Conservation (phyloP, 495 filamentous ascomycete genomes). For the Xylaria bambusicola region DNA sequence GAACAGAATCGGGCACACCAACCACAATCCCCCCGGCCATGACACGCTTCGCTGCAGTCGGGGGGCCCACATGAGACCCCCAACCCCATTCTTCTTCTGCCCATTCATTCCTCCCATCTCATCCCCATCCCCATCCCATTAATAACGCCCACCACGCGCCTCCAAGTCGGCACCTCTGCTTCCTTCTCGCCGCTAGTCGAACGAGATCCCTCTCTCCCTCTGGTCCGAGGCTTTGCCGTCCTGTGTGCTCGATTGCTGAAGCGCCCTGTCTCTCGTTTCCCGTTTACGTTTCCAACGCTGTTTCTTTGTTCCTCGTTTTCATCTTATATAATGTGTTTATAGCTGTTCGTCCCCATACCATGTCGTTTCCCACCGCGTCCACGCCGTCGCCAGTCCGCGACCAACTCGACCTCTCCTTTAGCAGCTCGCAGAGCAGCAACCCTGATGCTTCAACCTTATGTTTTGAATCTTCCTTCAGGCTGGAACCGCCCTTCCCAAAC, state of each 20-base stretch:
- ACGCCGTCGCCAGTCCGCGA: conserved; percentile 29
- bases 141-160: conserved; percentile 20
- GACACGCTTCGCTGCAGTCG: conserved; percentile 22
- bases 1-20: conserved; percentile 1
- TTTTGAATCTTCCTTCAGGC: conserved; percentile 34
- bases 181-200: background rate
- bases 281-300: no score
- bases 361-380: conserved; percentile 35
- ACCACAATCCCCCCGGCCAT: no score
- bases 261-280: conserved; percentile 31
- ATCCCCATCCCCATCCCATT: no score
- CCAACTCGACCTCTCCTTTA: conserved; percentile 25
- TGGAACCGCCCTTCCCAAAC: conserved; percentile 32
- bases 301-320: conserved; percentile 17
- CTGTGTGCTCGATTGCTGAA: conserved; percentile 12
- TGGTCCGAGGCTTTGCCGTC: background rate
- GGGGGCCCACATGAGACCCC: conserved; percentile 11
- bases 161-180: background rate
- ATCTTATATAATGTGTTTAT: conserved; percentile 29
- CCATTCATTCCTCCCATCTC: no score
- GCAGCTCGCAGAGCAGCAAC: conserved; percentile 35
- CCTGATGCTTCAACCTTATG: conserved; percentile 30
- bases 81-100: conserved; percentile 19
- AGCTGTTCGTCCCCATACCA: conserved; percentile 18
- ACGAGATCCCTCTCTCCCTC: conserved; percentile 11